Percentiles rank a stretch among this genome's conserved stretches.
Evolutionary conservation across 805 yeast genomes (phyloP).

Genomic region (Yarrowia sp.): DNA sequence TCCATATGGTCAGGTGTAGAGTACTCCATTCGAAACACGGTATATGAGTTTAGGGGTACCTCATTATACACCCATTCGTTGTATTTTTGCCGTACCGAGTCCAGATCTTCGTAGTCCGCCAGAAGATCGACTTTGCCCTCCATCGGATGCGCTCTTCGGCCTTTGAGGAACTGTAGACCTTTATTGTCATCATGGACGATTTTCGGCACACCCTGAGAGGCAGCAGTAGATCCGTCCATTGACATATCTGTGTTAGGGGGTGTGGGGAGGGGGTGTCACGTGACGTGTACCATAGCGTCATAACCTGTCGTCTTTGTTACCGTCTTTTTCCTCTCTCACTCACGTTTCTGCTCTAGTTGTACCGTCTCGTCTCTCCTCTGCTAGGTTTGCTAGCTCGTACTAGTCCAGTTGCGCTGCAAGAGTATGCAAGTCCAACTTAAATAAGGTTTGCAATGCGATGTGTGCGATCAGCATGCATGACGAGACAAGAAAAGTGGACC

Average conservation of each 20-base stretch:
- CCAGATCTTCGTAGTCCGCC: conserved; percentile 5
- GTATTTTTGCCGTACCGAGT: background rate
- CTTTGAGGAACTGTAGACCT: conserved; percentile 7
- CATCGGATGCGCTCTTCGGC: background rate
- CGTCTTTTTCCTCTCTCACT: too few relatives aligned
- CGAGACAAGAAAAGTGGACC: too few relatives aligned
- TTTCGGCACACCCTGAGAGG: background rate
- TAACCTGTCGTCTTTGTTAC: too few relatives aligned
- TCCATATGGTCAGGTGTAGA: conserved; percentile 34
- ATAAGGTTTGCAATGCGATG: background rate
- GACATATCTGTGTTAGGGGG: conserved; percentile 1
- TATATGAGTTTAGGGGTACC: conserved; percentile 33
- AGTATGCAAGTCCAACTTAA: background rate
- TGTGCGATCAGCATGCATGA: background rate
- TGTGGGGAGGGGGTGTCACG: background rate
- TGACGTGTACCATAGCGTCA: background rate
- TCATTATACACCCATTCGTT: background rate
- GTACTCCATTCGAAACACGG: conserved; percentile 36
- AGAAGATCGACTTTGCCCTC: conserved; percentile 9
- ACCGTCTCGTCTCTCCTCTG: background rate
- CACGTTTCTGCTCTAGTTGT: background rate
- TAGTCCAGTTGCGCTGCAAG: background rate
- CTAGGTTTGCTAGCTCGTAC: background rate
- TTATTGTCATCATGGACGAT: background rate
- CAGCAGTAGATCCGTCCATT: conserved; percentile 17